phyloP scores from a whole-genome alignment of 2,329 filamentous ascomycete genomes.

The Tolypocladium ovalisporum region DNA sequence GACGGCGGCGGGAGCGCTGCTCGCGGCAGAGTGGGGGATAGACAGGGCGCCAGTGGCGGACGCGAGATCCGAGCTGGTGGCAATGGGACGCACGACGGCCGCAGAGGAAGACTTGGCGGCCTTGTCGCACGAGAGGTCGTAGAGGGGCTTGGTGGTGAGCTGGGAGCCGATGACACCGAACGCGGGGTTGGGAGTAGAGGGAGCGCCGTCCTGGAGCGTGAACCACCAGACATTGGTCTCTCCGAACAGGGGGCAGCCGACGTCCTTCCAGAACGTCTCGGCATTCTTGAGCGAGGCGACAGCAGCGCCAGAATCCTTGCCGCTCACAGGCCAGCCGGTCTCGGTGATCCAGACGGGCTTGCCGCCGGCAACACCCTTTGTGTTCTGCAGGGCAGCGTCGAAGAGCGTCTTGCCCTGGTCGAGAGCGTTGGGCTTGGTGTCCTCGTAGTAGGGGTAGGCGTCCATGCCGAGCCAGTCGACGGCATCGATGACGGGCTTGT shows the following conservation, averaged over 20 bases:
- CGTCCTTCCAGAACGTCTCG: slow-evolving; percentile 68
- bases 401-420: slow-evolving; percentile 55
- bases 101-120: slow-evolving; percentile 6
- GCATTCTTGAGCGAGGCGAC: slow-evolving; percentile 58
- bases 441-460: slow-evolving; percentile 77
- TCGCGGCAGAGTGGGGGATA: slow-evolving; percentile 11
- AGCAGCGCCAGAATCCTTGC: slow-evolving; percentile 49
- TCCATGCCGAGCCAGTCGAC: slow-evolving; percentile 77
- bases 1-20: not conserved
- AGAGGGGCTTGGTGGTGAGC: slow-evolving; percentile 44
- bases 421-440: slow-evolving; percentile 55
- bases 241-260: slow-evolving; percentile 62
- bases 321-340: slow-evolving; percentile 76
- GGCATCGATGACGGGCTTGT: slow-evolving; percentile 56
- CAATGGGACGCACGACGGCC: not conserved
- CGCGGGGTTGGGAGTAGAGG: slow-evolving; percentile 49
- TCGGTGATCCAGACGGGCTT: slow-evolving; percentile 81
- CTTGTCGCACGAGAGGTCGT: slow-evolving; percentile 48
- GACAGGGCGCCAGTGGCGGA: slow-evolving; percentile 11
- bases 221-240: slow-evolving; percentile 65
- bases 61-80: slow-evolving; percentile 7
- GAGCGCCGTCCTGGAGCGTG: slow-evolving; percentile 57
- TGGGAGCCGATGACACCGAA: slow-evolving; percentile 57
- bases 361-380: slow-evolving; percentile 44
- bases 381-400: slow-evolving; percentile 51